phyloP scores from a whole-genome alignment of 768 basidiomycete genomes.

The Asterophora parasitica region DNA sequence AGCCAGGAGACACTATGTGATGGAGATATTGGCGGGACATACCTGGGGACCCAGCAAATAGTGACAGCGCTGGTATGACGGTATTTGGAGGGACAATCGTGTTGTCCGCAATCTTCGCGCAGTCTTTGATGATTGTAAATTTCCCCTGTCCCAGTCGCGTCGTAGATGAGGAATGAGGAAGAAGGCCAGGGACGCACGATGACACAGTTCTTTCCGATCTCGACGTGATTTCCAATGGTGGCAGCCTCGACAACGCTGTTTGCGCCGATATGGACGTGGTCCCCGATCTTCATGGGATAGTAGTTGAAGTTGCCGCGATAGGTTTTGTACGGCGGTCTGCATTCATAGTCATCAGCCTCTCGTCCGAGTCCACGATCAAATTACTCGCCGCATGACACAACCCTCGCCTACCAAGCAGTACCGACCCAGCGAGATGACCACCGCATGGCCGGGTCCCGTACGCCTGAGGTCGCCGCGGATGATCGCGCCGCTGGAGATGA shows the following conservation, averaged over 20 bases:
- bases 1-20: background rate
- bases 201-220: constrained; percentile 93
- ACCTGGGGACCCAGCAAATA: constrained; percentile 92
- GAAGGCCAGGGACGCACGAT: constrained; percentile 55
- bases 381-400: constrained; percentile 71
- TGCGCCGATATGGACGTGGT: constrained; percentile 93
- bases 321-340: constrained; percentile 82
- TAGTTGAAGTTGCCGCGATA: constrained; percentile 92
- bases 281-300: constrained; percentile 96
- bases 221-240: constrained; percentile 88
- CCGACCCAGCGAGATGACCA: constrained; percentile 88
- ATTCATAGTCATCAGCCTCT: background rate
- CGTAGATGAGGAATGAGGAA: background rate
- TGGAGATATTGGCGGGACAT: constrained; percentile 12
- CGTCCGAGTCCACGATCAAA: background rate
- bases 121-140: constrained; percentile 95
- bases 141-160: constrained; percentile 60
- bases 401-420: constrained; percentile 92
- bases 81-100: constrained; percentile 89
- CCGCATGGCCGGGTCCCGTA: constrained; percentile 87
- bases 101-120: constrained; percentile 84
- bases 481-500: constrained; percentile 86
- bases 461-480: constrained; percentile 91
- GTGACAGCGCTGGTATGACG: constrained; percentile 82
- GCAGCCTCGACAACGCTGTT: constrained; percentile 89